phyloP scores from a whole-genome alignment of 108 stramenopile species.

The Skeletonema grethae region DNA sequence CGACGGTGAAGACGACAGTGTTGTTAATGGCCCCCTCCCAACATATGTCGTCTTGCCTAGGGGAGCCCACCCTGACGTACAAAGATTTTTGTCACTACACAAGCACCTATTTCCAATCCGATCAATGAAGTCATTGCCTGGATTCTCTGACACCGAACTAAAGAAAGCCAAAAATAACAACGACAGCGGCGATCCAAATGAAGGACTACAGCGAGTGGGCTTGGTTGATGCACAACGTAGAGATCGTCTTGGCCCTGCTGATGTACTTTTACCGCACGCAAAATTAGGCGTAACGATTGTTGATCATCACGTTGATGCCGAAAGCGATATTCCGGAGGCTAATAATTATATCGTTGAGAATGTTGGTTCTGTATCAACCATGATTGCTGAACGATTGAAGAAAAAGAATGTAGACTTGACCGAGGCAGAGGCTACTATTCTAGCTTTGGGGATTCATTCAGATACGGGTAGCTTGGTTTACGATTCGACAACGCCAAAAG shows the following conservation, averaged over 20 bases:
- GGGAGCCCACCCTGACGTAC: conserved; percentile 93
- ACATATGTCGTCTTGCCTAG: conserved; percentile 92
- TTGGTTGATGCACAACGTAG: conserved; percentile 90
- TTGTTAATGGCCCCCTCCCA: conserved; percentile 56
- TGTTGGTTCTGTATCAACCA: conserved; percentile 88
- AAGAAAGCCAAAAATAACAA: conserved; percentile 49
- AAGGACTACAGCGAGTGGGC: conserved; percentile 76
- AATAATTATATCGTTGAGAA: conserved; percentile 84
- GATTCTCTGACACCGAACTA: conserved; percentile 47
- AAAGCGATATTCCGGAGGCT: conserved; percentile 84
- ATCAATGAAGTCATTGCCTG: conserved; percentile 71
- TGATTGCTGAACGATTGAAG: conserved; percentile 81
- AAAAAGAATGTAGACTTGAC: conserved; percentile 64
- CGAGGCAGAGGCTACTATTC: conserved; percentile 88
- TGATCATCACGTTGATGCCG: conserved; percentile 91
- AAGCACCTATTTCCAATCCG: conserved; percentile 92
- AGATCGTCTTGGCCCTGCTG: conserved; percentile 89
- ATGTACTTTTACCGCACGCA: conserved; percentile 69
- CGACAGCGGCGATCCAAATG: conserved; percentile 35
- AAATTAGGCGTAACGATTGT: conserved; percentile 81
- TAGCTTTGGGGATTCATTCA: conserved; percentile 92
- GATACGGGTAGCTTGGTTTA: conserved; percentile 94
- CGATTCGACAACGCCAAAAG: conserved; percentile 92
- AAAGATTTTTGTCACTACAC: conserved; percentile 86
- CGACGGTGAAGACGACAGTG: conserved; percentile 33